Conservation (phyloP, 345 rosid genomes). For the Eucalyptus virginea region DNA sequence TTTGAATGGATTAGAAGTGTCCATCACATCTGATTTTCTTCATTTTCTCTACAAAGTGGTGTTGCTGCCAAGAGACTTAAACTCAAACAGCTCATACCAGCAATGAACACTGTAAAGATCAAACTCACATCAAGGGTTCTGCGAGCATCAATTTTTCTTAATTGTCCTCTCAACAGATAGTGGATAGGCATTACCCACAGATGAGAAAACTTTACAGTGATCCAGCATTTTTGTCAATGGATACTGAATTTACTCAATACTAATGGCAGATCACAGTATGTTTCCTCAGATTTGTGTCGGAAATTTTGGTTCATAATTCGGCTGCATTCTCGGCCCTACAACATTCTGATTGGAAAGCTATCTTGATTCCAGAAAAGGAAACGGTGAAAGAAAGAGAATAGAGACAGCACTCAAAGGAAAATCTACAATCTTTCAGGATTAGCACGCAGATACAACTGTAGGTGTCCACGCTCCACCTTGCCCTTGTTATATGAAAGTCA, state of each 20-base stretch:
- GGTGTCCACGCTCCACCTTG: not conserved
- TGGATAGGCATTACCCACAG: not conserved
- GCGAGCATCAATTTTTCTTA: not conserved
- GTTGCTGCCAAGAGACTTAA: not conserved
- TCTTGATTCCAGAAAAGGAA: not conserved
- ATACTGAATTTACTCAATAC: not conserved
- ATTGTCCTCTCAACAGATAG: not conserved
- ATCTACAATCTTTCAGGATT: not conserved
- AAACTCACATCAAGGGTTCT: not conserved
- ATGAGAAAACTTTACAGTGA: not conserved
- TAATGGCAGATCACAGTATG: not conserved
- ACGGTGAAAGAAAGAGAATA: not conserved
- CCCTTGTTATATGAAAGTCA: not conserved
- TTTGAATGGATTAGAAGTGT: not conserved
- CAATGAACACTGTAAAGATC: not conserved
- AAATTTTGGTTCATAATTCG: not conserved
- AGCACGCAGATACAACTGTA: not conserved
- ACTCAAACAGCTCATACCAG: not conserved
- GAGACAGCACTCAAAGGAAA: not conserved
- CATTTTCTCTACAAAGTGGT: not conserved
- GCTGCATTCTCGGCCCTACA: not conserved
- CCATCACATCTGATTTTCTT: not conserved
- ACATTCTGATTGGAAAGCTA: not conserved
- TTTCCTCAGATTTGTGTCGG: not conserved
- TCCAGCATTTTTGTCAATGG: not conserved